Conservation (phyloP, 2,329 filamentous ascomycete genomes). For the Ceratocystis ficicola region DNA sequence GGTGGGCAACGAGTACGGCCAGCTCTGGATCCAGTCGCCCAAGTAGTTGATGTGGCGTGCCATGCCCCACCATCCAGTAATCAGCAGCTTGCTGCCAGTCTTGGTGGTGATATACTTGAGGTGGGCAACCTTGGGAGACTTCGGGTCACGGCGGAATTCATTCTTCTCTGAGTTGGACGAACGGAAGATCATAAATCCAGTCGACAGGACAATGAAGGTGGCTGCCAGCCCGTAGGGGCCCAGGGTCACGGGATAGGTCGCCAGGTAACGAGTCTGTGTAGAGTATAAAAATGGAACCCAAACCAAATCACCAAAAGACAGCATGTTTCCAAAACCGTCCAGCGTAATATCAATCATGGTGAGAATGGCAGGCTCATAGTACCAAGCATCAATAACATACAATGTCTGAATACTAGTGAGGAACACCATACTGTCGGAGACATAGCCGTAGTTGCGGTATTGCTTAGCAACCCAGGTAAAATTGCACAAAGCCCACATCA, state of each 20-base stretch:
- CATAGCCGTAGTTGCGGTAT: constrained; percentile 68
- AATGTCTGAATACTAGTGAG: constrained; percentile 64
- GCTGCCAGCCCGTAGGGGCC: constrained; percentile 52
- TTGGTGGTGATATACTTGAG: constrained; percentile 78
- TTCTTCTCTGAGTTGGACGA: constrained; percentile 94
- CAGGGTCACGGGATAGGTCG: constrained; percentile 68
- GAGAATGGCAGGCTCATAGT: constrained; percentile 77
- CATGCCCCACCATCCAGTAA: constrained; percentile 84
- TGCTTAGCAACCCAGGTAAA: constrained; percentile 76
- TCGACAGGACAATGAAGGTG: constrained; percentile 53
- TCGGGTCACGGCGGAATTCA: constrained; percentile 74
- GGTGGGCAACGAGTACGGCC: constrained; percentile 81
- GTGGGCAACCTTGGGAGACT: constrained; percentile 65
- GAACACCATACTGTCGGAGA: constrained; percentile 77
- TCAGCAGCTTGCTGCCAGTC: constrained; percentile 66
- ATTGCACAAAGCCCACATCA: constrained; percentile 80
- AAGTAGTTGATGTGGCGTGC: constrained; percentile 93
- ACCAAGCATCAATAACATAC: constrained; percentile 74
- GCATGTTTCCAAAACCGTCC: constrained; percentile 92
- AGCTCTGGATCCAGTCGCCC: constrained; percentile 88
- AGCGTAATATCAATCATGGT: constrained; percentile 91
- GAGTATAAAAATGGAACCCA: constrained; percentile 91
- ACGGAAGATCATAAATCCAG: constrained; percentile 87
- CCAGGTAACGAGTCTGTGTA: constrained; percentile 71
- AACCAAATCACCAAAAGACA: constrained; percentile 79